Evolutionary conservation across 345 rosid genomes (phyloP), one percentile per base, ranked within the genome.

Genomic region (Sapria himalayana): DNA sequence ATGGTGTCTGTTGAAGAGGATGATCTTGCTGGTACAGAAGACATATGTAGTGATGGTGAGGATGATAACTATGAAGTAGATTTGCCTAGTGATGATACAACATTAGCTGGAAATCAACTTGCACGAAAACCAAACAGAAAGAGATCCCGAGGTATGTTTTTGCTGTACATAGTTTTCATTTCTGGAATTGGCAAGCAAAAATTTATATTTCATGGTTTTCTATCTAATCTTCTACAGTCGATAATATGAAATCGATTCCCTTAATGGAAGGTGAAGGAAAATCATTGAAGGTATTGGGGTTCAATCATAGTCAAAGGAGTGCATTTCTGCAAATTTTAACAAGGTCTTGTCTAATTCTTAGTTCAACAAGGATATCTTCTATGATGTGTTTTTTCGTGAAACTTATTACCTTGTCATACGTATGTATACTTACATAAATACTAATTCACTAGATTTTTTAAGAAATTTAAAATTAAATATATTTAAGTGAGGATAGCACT

Each of bases 261-360:
- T 60, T 91, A 54, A 91, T 91, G 99, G 99, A 91, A 70, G 99
- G 99, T 33, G 99, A 84, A 59, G 96, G 99, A 34, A 72, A 74
- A 53, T 75, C 99, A 25, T 84, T 91, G 51, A 70, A 84, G 62
- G 96, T 91, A 17, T 52, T 91, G 39, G 96, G 99, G 37, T 91
- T 84, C 66, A 80, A 70, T 58, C 93, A 80, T 55, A 84, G 64
- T 51, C 93, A 84, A 69, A 81, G 99, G 67, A 93, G 93, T 42
- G 71, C 78, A 10, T 91, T 91, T 66, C 89, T 84, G 7, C 92
- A 91, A 61, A 65, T 80, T 29, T 50, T 91, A 63, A 80, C 84
- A 95, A 80, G 99, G 99, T 91, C 11, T 15, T 40, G 15, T 36
- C 20, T 33, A 45, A 15, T 31, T 32, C 39, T 39, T 43, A 22